These are phyloP conservation scores for Coleophoma crateriformis DNA, from an alignment of 2,329 filamentous ascomycete species.

Conservation along the genomic window DNA sequence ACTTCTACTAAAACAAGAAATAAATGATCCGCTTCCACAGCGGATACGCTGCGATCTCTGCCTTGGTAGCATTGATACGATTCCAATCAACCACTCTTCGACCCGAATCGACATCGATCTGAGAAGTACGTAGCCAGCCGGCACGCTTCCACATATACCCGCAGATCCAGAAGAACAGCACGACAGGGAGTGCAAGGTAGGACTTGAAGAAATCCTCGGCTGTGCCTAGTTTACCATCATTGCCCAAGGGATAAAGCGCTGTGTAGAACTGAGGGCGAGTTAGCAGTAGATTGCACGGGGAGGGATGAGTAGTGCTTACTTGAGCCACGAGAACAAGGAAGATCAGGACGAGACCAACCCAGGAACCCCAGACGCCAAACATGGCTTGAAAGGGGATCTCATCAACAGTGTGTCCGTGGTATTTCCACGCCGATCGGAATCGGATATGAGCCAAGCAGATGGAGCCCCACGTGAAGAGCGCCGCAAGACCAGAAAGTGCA, in stretches of 20 bases:
- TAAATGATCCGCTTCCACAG: constrained; percentile 32
- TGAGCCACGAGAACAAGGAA: constrained; percentile 59
- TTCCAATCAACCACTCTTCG: constrained; percentile 51
- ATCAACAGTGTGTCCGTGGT: constrained; percentile 46
- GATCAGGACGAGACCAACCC: constrained; percentile 62
- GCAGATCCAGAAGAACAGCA: constrained; percentile 45
- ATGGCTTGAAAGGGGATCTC: constrained; percentile 41
- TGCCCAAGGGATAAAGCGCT: constrained; percentile 50
- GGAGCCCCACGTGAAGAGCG: constrained; percentile 71
- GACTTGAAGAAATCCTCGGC: constrained; percentile 48
- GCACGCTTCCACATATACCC: constrained; percentile 62
- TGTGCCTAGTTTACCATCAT: constrained; percentile 39
- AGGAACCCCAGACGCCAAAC: constrained; percentile 62
- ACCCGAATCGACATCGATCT: constrained; percentile 65
- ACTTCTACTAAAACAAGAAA: background rate
- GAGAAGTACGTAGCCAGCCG: constrained; percentile 48
- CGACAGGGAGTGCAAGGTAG: constrained; percentile 47
- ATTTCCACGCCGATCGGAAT: constrained; percentile 56
- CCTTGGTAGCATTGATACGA: constrained; percentile 40
- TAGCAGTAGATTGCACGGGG: background rate
- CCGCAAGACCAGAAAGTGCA: constrained; percentile 65
- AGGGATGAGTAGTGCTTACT: constrained; percentile 1
- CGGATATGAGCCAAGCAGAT: constrained; percentile 61
- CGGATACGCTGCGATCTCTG: constrained; percentile 43
- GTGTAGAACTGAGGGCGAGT: constrained; percentile 35